Evolutionary conservation across 1,139 yeast genomes (phyloP).

Genomic region (Yamadazyma songkhlaensis): DNA sequence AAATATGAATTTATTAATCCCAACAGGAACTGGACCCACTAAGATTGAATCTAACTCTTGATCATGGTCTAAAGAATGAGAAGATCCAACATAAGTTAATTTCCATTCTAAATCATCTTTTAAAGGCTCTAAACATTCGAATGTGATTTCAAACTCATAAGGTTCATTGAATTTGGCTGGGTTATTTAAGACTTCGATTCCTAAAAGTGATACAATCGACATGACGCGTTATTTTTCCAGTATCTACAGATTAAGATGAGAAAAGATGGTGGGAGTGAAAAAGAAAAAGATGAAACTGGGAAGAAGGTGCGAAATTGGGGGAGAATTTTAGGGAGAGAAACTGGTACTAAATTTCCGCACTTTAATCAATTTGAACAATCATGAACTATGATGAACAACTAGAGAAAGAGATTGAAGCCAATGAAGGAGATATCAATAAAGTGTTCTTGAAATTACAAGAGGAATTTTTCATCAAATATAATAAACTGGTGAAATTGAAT

Average conservation of each 20-base stretch:
- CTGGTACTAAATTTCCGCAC: neutral
- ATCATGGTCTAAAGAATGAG: slow-evolving; percentile 89
- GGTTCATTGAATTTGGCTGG: slow-evolving; percentile 95
- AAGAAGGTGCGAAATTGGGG: too few species aligned
- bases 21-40: slow-evolving; percentile 98
- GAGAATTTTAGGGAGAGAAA: too few species aligned
- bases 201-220: slow-evolving; percentile 93
- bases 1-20: slow-evolving; percentile 87
- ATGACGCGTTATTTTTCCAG: slow-evolving; percentile 30
- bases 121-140: slow-evolving; percentile 91
- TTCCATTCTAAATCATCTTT: slow-evolving; percentile 97
- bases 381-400: slow-evolving; percentile 8
- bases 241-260: neutral
- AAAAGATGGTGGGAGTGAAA: neutral
- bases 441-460: slow-evolving; percentile 13
- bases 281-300: neutral
- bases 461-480: slow-evolving; percentile 12
- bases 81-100: slow-evolving; percentile 92
- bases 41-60: slow-evolving; percentile 92
- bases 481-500: slow-evolving; percentile 19
- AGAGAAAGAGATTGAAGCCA: slow-evolving; percentile 9
- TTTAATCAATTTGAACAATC: neutral
- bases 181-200: slow-evolving; percentile 88
- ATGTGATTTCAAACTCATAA: slow-evolving; percentile 94
- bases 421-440: slow-evolving; percentile 14